phyloP scores from a whole-genome alignment of 176 grass and related monocot genomes.

The Avena sativa region DNA sequence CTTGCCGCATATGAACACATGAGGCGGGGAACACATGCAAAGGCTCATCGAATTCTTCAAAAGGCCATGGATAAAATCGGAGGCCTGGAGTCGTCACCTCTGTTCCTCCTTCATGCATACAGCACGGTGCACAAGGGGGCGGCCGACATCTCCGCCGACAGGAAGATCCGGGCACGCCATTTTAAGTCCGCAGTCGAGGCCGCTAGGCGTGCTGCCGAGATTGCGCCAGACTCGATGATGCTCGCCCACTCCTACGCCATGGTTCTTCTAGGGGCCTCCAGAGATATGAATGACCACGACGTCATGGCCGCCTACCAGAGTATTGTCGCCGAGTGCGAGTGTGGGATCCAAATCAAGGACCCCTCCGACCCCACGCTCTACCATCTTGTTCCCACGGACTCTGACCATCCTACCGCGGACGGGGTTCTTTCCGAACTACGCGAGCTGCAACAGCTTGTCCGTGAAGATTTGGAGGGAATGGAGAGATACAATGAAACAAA shows the following conservation, averaged over 20 bases:
- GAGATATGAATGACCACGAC: background rate
- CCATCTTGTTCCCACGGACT: background rate
- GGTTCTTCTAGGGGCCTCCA: background rate
- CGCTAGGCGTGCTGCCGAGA: background rate
- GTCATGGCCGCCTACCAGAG: background rate
- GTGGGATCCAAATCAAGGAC: background rate
- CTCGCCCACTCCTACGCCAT: constrained; percentile 12
- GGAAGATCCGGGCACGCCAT: constrained; percentile 12
- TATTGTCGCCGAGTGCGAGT: background rate
- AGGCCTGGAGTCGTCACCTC: background rate
- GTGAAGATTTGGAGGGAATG: background rate
- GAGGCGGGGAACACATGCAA: constrained; percentile 7
- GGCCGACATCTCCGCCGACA: background rate
- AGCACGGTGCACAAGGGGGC: background rate
- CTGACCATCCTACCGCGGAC: background rate
- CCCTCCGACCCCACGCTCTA: background rate
- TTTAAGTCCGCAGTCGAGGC: background rate
- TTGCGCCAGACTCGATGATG: background rate
- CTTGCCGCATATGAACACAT: background rate
- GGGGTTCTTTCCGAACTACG: background rate
- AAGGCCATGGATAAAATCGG: background rate
- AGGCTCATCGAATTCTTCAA: background rate
- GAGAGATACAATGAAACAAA: background rate
- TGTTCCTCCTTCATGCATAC: background rate
- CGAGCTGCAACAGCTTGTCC: background rate